phyloP scores from a whole-genome alignment of 1,284 basidiomycete species.

The Naganishia liquefaciens region DNA sequence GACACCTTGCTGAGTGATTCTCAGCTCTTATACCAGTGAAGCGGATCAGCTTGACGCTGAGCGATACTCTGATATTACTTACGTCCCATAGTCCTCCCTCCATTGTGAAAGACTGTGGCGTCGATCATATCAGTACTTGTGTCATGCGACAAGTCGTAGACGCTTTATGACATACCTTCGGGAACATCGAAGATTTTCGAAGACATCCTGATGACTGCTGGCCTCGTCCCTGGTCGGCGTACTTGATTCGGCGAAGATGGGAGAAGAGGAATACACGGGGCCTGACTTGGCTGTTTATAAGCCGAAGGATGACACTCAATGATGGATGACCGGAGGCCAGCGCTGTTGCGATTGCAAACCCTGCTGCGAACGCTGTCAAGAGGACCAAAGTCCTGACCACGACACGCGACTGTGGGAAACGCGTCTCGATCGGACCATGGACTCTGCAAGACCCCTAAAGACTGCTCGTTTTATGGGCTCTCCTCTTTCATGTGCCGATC shows the following conservation, averaged over 20 bases:
- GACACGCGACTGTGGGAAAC: too few relatives aligned
- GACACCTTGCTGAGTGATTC: conserved; percentile 81
- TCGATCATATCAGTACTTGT: background rate
- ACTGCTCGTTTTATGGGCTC: too few relatives aligned
- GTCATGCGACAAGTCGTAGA: background rate
- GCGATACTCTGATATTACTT: background rate
- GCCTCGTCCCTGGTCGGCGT: background rate
- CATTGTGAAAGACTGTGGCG: conserved; percentile 24
- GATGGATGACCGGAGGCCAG: too few relatives aligned
- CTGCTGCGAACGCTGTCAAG: too few relatives aligned
- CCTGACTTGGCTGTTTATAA: too few relatives aligned
- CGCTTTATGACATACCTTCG: background rate
- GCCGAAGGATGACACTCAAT: too few relatives aligned
- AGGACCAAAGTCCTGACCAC: too few relatives aligned
- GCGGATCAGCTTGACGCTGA: background rate
- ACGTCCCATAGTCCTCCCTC: conserved; percentile 24
- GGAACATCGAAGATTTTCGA: conserved; percentile 27
- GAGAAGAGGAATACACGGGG: too few relatives aligned
- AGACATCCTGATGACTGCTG: conserved; percentile 4
- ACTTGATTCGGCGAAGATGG: too few relatives aligned
- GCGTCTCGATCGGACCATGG: background rate
- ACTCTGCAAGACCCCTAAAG: background rate
- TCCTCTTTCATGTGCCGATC: too few relatives aligned
- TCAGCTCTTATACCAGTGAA: conserved; percentile 66
- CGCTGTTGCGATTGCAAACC: too few relatives aligned